These are phyloP conservation scores for Trifolium fragiferum DNA, from an alignment of 306 rosid genomes.

Conservation along the genomic window DNA sequence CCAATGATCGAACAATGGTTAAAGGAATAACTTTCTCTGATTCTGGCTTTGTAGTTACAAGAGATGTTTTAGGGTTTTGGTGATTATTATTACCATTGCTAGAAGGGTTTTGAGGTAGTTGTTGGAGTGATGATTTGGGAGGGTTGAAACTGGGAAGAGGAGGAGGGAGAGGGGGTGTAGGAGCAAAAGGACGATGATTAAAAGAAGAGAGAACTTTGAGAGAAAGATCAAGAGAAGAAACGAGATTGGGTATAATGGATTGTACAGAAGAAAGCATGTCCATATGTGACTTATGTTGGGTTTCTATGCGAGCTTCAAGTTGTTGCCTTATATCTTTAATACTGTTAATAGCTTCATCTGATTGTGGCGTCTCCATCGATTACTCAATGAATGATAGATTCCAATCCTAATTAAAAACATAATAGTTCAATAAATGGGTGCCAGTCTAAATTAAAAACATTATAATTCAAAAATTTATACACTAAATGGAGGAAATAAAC, in stretches of 20 bases:
- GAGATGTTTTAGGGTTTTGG: conserved; percentile 40
- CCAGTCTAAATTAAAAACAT: neutral
- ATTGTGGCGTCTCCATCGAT: conserved; percentile 60
- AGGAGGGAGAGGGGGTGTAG: conserved; percentile 75
- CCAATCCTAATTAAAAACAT: neutral
- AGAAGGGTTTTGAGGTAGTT: conserved; percentile 22
- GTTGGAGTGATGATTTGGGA: conserved; percentile 28
- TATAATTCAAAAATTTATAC: neutral
- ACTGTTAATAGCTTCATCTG: conserved; percentile 51
- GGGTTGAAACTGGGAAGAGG: conserved; percentile 63
- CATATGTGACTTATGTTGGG: conserved; percentile 74
- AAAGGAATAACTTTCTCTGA: conserved; percentile 64
- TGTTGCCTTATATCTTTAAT: conserved; percentile 59
- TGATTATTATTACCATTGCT: neutral
- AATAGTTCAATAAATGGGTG: neutral
- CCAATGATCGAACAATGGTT: conserved; percentile 78
- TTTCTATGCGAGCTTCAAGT: conserved; percentile 74
- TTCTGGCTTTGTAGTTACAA: conserved; percentile 39
- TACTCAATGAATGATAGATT: neutral
- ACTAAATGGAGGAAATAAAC: neutral
- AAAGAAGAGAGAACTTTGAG: conserved; percentile 78
- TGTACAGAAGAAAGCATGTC: conserved; percentile 78
- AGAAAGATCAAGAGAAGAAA: conserved; percentile 83
- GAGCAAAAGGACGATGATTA: conserved; percentile 73
- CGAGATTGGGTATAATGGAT: conserved; percentile 65